Base-by-base conservation (phyloP, 2,329 filamentous ascomycete genomes). In the Diaporthe sp. region DNA sequence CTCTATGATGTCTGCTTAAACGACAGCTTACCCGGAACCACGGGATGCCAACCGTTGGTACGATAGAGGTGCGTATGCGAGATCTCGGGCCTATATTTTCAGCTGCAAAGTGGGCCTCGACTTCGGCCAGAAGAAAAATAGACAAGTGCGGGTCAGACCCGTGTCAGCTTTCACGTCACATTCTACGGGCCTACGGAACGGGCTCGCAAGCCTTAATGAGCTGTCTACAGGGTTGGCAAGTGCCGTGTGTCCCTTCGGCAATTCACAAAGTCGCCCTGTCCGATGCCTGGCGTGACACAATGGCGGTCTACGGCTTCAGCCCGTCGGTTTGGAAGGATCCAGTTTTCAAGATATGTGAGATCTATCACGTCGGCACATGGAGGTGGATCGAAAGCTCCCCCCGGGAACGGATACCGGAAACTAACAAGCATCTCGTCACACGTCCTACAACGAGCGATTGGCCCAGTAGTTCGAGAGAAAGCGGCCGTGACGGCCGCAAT, bases 11-110 rank as follows among this genome's bases (percentile, higher is more conserved):
- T 37, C 22, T 39, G 46, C 22, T 55, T 31, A 42, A 25, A 49
- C 31, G 72, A 59, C 55, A 57, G 39, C 17, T 42, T 28, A 68
- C 46, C 37, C 62, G 59, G 53, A 71, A 61, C 62, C 46, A 69
- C 65, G 65, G 65, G 65, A 69, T 69, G 65, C 34, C 31, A 55
- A 69, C 65, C 65, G 65, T 39, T 55, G 65, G 65, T 53, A 53
- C 65, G 65, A 49, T 53, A 13, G 7, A 69, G 46, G 17, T 53
- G 65, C 34, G 34, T 39, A 55, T 69, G 65, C 31, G 65, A 69
- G 65, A 69, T 69, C 49, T 55, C 65, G 65, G 65, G 46, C 13
- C 51, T 42, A 28, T 55, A 22, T 39, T 53, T 37, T 53, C 46
- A 69, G 46, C 34, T 69, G n/a, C 49, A 55, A 22, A 39, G 65